Percentiles rank a stretch among this genome's conserved stretches.
Evolutionary conservation across 768 basidiomycete species (phyloP).

Genomic region (Coprinopsis marcescibilis): DNA sequence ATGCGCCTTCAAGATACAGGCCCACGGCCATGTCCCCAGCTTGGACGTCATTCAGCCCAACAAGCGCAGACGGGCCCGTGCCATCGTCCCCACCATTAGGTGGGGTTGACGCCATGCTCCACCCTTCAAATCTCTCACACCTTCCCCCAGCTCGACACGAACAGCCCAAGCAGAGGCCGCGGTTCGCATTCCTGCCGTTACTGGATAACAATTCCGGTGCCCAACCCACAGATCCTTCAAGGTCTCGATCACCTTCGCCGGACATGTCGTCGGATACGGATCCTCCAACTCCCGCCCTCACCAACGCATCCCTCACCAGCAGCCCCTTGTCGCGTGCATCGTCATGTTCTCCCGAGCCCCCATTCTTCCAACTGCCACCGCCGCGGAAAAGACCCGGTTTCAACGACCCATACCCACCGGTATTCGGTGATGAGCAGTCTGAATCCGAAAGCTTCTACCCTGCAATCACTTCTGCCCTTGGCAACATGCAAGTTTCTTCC

Average conservation of each 20-base stretch:
- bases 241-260: constrained; percentile 10
- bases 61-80: constrained; percentile 4
- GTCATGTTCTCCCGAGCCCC: constrained; percentile 24
- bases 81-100: constrained; percentile 1
- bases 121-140: constrained; percentile 11
- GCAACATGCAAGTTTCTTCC: neutral
- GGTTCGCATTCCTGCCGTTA: constrained; percentile 16
- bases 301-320: constrained; percentile 32
- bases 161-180: constrained; percentile 7
- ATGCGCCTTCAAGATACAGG: constrained; percentile 9
- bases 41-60: constrained; percentile 5
- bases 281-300: constrained; percentile 31
- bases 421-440: constrained; percentile 3
- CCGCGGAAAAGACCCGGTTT: constrained; percentile 2
- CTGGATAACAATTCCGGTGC: constrained; percentile 7
- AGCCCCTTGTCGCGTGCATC: constrained; percentile 31
- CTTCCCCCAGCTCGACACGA: constrained; percentile 6
- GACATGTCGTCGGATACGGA: constrained; percentile 21
- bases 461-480: neutral
- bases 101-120: neutral
- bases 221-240: no score
- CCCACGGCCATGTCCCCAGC: neutral
- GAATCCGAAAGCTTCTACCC: constrained; percentile 1
- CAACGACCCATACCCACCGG: constrained; percentile 5
- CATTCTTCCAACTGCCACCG: constrained; percentile 24